These are phyloP conservation scores for Croton setiger DNA, from an alignment of 441 rosid species.

Conservation along the genomic window DNA sequence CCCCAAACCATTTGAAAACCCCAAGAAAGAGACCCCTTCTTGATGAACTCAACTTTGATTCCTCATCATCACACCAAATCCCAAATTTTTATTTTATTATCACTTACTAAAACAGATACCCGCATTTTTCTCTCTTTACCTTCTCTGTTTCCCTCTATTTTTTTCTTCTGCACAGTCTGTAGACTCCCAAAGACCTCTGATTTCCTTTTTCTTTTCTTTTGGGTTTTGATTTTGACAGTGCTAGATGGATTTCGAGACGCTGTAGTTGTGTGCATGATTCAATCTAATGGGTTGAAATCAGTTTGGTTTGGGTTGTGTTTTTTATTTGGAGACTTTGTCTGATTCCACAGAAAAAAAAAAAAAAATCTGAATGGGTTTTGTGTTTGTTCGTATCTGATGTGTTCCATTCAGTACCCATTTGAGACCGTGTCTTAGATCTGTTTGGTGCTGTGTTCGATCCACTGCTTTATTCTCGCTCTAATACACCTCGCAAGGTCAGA, in stretches of 20 bases:
- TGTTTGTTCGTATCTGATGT: constrained; percentile 48
- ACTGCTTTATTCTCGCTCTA: constrained; percentile 41
- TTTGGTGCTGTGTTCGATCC: constrained; percentile 55
- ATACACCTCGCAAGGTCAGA: constrained; percentile 55
- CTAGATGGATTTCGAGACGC: constrained; percentile 26
- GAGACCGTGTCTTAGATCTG: constrained; percentile 55
- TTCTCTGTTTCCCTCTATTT: not conserved
- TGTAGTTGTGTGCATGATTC: constrained; percentile 44
- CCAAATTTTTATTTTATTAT: constrained; percentile 22
- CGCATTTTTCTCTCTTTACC: constrained; percentile 28
- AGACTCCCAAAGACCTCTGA: not conserved
- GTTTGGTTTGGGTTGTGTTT: constrained; percentile 33
- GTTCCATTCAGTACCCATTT: constrained; percentile 47
- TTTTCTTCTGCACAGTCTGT: not conserved
- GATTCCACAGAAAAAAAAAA: constrained; percentile 42
- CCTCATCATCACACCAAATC: constrained; percentile 61
- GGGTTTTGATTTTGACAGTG: not conserved
- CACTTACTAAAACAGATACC: constrained; percentile 13
- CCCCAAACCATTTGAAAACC: constrained; percentile 90
- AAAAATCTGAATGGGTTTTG: constrained; percentile 32
- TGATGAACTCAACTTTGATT: constrained; percentile 70
- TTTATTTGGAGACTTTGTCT: constrained; percentile 53
- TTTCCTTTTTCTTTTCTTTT: not conserved
- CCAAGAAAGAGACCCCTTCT: constrained; percentile 62
- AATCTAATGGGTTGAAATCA: constrained; percentile 36